Conservation (phyloP, 768 basidiomycete genomes). For the Gymnopilus dilepis region DNA sequence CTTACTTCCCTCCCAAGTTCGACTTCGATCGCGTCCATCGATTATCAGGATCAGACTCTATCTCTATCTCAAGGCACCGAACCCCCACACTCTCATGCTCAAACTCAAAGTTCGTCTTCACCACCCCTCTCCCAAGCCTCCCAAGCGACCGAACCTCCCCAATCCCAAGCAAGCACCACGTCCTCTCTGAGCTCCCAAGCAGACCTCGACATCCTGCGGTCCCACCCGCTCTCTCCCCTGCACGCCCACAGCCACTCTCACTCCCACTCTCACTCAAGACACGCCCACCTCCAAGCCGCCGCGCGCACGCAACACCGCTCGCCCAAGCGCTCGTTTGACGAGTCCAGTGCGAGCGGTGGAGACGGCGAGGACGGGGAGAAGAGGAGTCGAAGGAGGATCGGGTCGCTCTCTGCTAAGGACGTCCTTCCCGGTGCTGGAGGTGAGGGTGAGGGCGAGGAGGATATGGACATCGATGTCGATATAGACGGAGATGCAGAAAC, state of each 20-base stretch:
- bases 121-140: neutral
- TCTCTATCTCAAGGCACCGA: conserved; percentile 7
- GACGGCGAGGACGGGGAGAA: conserved; percentile 22
- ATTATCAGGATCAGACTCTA: neutral
- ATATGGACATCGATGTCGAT: neutral
- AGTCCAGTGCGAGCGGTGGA: conserved; percentile 36
- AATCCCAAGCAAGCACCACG: no score
- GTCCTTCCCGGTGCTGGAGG: neutral
- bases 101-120: no score
- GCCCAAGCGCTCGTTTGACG: conserved; percentile 43
- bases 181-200: no score
- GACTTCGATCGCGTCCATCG: neutral
- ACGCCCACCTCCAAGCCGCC: conserved; percentile 13
- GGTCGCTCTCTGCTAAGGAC: no score
- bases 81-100: neutral
- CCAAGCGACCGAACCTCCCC: no score
- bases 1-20: neutral
- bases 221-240: no score
- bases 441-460: conserved; percentile 3
- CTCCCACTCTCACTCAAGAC: conserved; percentile 7
- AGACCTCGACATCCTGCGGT: no score
- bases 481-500: conserved; percentile 14
- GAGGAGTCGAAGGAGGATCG: conserved; percentile 18
- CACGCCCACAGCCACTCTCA: no score
- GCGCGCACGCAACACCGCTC: conserved; percentile 26